phyloP scores from a whole-genome alignment of 2,329 filamentous ascomycete genomes.

The Penicillium paneum region DNA sequence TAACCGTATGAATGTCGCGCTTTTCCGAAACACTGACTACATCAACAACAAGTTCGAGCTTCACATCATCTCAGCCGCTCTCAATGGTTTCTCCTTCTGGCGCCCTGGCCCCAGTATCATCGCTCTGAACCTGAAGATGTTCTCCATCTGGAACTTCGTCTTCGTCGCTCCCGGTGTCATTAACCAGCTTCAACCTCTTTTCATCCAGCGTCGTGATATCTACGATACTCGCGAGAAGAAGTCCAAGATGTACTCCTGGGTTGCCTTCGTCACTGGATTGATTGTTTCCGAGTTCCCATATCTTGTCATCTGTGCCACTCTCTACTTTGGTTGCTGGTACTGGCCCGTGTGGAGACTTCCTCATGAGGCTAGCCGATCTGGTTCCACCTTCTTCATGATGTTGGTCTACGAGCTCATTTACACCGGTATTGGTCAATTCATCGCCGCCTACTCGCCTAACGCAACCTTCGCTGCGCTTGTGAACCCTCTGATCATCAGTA shows the following conservation, averaged over 20 bases:
- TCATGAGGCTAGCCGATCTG: conserved; percentile 46
- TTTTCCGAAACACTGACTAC: conserved; percentile 10
- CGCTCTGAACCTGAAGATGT: conserved; percentile 9
- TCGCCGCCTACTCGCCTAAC: conserved; percentile 68
- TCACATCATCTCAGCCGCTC: conserved; percentile 5
- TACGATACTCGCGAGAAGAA: conserved; percentile 11
- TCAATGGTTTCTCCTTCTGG: conserved; percentile 11
- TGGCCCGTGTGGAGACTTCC: conserved; percentile 67
- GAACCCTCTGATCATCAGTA: conserved; percentile 72
- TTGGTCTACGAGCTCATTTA: conserved; percentile 71
- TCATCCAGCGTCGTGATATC: conserved; percentile 9
- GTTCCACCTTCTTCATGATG: conserved; percentile 64
- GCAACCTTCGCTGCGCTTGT: conserved; percentile 69
- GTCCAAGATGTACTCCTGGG: conserved; percentile 10
- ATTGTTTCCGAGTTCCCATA: conserved; percentile 10
- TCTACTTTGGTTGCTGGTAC: conserved; percentile 11
- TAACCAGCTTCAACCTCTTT: conserved; percentile 9
- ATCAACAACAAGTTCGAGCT: conserved; percentile 10
- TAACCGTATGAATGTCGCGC: conserved; percentile 5
- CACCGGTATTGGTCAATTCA: conserved; percentile 71
- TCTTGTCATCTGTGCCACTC: conserved; percentile 8
- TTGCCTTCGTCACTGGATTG: conserved; percentile 7
- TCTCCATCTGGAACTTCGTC: conserved; percentile 10
- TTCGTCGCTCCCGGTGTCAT: conserved; percentile 11
- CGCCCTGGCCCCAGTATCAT: conserved; percentile 3